A percentile compares a stretch with the other conserved stretches of the same genome.
Evolutionary conservation across 257 asterid genomes (phyloP).

Genomic region (Primulina huaijiensis): DNA sequence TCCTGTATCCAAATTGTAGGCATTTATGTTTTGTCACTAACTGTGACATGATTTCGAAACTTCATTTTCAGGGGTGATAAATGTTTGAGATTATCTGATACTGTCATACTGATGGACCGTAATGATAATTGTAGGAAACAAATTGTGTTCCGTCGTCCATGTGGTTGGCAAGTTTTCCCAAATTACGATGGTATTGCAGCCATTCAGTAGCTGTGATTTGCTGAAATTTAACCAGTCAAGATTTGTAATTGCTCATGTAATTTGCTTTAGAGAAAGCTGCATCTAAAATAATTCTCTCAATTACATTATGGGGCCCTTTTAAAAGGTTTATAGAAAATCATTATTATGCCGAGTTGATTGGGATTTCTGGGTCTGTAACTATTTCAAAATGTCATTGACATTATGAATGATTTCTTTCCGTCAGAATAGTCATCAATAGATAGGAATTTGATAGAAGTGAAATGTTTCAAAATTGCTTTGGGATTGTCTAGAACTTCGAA

Average conservation of each 20-base stretch:
- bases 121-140: neutral
- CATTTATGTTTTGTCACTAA: neutral
- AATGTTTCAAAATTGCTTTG: neutral
- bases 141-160: neutral
- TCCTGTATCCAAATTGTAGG: neutral
- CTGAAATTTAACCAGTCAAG: neutral
- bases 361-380: no score
- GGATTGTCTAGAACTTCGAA: constrained; percentile 13
- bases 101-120: neutral
- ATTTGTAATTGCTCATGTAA: constrained; percentile 3
- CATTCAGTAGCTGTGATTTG: neutral
- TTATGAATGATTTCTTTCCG: neutral
- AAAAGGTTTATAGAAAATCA: no score
- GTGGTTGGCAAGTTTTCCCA: neutral
- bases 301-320: neutral
- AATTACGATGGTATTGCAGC: neutral
- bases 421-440: neutral
- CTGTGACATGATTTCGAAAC: neutral
- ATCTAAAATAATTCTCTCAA: neutral
- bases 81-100: neutral
- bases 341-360: no score
- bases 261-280: constrained; percentile 1
- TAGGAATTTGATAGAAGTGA: neutral
- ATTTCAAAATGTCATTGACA: neutral
- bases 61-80: neutral